Conservation (phyloP, 2,329 filamentous ascomycete species). For the Fusarium sp. region DNA sequence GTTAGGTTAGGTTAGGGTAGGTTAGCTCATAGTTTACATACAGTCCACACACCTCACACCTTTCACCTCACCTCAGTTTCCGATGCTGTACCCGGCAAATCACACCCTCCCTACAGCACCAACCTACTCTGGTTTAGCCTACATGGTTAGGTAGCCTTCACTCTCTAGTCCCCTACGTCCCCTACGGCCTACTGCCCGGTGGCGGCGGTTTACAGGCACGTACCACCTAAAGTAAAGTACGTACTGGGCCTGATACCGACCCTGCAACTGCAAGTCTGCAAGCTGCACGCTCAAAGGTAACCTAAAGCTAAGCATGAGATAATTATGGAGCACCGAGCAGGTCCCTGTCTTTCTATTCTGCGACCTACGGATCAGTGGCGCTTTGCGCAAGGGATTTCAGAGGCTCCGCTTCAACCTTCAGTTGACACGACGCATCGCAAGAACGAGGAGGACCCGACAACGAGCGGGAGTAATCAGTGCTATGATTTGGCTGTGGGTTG, state of each 20-base stretch:
- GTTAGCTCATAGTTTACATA: constrained; percentile 7
- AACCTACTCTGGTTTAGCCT: background rate
- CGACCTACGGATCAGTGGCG: constrained; percentile 36
- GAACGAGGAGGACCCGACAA: constrained; percentile 1
- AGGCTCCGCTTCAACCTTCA: constrained; percentile 35
- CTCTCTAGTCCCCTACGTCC: background rate
- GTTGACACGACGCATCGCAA: constrained; percentile 19
- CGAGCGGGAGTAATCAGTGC: background rate
- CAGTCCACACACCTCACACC: background rate
- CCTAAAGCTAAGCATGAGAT: constrained; percentile 30
- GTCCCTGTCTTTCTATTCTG: constrained; percentile 26
- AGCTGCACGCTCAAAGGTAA: background rate
- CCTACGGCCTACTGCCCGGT: background rate
- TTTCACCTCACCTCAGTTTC: constrained; percentile 22
- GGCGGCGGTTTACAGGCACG: constrained; percentile 27
- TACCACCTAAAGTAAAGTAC: constrained; percentile 21
- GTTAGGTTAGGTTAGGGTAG: background rate
- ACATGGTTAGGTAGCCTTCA: background rate
- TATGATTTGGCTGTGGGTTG: background rate
- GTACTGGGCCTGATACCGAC: constrained; percentile 11
- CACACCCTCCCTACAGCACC: constrained; percentile 14
- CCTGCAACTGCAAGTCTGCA: background rate
- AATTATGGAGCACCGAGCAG: constrained; percentile 35
- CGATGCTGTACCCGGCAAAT: constrained; percentile 31
- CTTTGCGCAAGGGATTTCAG: constrained; percentile 40